Base-by-base conservation (phyloP, 176 grass and related monocot genomes). In the Carex littledalei region DNA sequence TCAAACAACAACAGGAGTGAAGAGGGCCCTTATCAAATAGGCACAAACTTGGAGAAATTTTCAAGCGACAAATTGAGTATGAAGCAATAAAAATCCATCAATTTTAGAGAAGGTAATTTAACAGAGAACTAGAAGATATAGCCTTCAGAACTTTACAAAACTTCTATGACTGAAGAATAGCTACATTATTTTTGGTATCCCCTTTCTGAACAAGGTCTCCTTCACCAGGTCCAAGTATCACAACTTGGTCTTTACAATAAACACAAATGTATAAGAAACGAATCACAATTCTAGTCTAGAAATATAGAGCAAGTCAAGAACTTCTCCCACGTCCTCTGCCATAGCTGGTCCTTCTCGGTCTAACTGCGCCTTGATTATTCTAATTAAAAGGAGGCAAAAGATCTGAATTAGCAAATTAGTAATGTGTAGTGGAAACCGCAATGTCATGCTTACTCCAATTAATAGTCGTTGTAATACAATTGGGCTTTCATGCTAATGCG, bases 401-500 rank as follows among this genome's bases (percentile, higher is more conserved):
- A 52, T 52, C 41, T 75, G 71, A 52, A 45, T 75, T 75, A 75
- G 71, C 71, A 75, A 75, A 52, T 22, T 67, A 22, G n/a, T 49
- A 50, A 74, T 52, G 45, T 75, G 52, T 26, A 67, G 45, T 75
- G 45, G 18, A 52, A 75, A 75, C 3, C 4, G 45, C 5, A 69
- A 39, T 43, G 35, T 43, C 52, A 75, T 53, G 45, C 45, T 75
- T 21, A 50, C 26, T 1, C 7, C 26, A 35, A 7, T 67, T 17
- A 59, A 6, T 59, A 17, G 56, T 6, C 8, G 0, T 59, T 5
- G 15, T 57, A 6, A 35, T 37, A 66, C 63, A 66, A 35, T 16
- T 67, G 11, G 1, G 65, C 8, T 37, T 39, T 34, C 13, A 35
- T 34, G 34, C 13, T 10, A 67, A 6, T 35, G 37, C 34, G 2